Base-by-base conservation (phyloP, 2,329 filamentous ascomycete species). In the Pseudogymnoascus sp. region DNA sequence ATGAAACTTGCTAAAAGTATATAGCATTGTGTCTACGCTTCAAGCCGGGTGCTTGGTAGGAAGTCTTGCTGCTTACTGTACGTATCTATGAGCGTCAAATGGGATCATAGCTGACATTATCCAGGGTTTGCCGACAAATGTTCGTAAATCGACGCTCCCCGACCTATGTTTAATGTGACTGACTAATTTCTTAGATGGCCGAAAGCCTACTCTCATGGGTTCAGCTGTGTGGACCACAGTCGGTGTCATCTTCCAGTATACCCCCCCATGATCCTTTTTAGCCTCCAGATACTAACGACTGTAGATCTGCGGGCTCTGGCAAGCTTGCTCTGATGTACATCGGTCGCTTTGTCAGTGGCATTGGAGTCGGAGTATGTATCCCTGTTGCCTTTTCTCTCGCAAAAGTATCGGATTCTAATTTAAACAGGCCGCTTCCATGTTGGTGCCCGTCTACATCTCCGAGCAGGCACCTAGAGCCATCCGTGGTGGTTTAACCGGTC, bases 1-100 rank as follows among this genome's bases (percentile, higher is more conserved):
- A 7, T 17, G 29, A 54, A 54, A 31, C n/a, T 33, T 54, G 47
- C 26, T 54, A 54, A 54, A 33, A 54, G 2, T 33, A 63, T 40
- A 4, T 7, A 9, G n/a, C 70, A 81, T 90, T 62, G 87, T 88
- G 29, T 87, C 85, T n/a, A 86, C 83, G 0, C 79, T 89, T 8
- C 86, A 89, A 73, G 85, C 81, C 41, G 86, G 86, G 59, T 87
- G 84, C 64, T 88, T 89, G 71, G 76, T 82, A 60, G 85, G 85
- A 36, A 84, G 84, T 63, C 77, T 89, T 64, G 64, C 82, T 61
- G 80, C 75, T 24, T 70, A 69, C 47, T 54, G 47, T 36, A 68
- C 64, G 1, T 59, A 69, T 7, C 9, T 35, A 37, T 40, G 17
- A 4, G 10, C 24, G 13, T 13, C 36, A 31, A 62, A 35, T 36